Base-by-base conservation (phyloP, 768 basidiomycete species). In the Termitomyces sp. region DNA sequence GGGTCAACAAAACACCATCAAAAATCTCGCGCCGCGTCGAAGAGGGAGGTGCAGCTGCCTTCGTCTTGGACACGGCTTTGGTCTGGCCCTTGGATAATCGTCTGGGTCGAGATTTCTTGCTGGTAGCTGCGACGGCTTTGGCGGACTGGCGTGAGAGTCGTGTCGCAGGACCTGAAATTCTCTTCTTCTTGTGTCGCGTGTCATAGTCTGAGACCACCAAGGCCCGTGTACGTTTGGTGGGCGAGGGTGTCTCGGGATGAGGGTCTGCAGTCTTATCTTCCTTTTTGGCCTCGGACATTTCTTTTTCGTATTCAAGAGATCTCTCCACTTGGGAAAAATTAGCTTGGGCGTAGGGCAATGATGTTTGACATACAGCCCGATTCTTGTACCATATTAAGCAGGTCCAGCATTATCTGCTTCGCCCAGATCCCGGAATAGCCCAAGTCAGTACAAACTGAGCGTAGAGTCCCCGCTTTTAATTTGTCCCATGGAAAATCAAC, bases 391-490 rank as follows among this genome's bases (percentile, higher is more conserved):
- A 35, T 30, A 26, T 44, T 42, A 8, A 67, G 45, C 24, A 65
- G 49, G 13, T n/a, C 28, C 47, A 62, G 28, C 64, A 65, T 64
- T 20, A 42, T 35, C 16, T 61, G 59, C 45, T 61, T 61, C 20
- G 54, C 20, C 30, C 44, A 9, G 6, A 12, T 7, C 16, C 48
- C n/a, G 13, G 56, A 8, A 6, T 55, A 45, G 9, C 64, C 63
- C 13, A 67, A 35, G 43, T 67, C 66, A 26, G 59, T 44, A 54
- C 64, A 67, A 56, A 67, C 30, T 9, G 33, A 32, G 36, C 64
- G 66, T 16, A 67, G 51, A 30, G 64, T 65, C 42, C 58, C 64
- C 12, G 64, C 66, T 61, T 61, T 67, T n/a, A 67, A 45, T 16
- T n/a, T 38, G 38, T 61, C 61, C 61, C 64, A 65, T 18, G 66